These are phyloP conservation scores for Hirschfeldia incana DNA, from an alignment of 345 rosid genomes.

Conservation along the genomic window DNA sequence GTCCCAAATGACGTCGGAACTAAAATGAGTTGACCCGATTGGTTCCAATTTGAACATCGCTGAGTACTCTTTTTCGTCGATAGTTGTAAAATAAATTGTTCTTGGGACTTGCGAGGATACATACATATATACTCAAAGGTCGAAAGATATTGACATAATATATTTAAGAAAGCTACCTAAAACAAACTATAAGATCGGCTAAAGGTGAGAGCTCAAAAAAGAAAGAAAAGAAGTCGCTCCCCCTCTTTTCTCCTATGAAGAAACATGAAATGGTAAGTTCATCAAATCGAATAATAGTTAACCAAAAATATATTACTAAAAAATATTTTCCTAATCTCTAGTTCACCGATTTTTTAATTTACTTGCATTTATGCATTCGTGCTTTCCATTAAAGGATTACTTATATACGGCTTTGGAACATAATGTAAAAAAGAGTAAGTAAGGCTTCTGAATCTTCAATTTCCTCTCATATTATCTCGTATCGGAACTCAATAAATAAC, in stretches of 20 bases:
- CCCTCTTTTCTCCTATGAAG: no score
- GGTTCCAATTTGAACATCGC: conserved; percentile 11
- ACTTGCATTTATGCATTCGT: background rate
- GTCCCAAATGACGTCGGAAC: background rate
- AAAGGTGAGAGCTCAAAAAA: no score
- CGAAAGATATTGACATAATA: background rate
- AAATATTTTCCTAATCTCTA: background rate
- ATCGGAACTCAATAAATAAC: no score
- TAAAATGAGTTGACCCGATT: background rate
- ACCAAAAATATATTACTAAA: no score
- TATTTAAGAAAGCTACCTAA: background rate
- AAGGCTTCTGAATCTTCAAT: background rate
- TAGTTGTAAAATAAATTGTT: background rate
- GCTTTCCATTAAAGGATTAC: background rate
- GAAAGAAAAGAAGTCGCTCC: no score
- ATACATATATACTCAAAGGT: background rate
- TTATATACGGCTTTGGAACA: background rate
- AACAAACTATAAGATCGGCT: background rate
- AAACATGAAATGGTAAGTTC: background rate
- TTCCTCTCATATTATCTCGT: background rate
- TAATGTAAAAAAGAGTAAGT: background rate
- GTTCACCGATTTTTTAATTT: background rate
- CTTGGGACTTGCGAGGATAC: background rate
- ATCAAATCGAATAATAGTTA: no score
- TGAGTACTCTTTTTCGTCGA: background rate